phyloP scores from a whole-genome alignment of 768 basidiomycete species.

The Suillus fuscotomentosus region DNA sequence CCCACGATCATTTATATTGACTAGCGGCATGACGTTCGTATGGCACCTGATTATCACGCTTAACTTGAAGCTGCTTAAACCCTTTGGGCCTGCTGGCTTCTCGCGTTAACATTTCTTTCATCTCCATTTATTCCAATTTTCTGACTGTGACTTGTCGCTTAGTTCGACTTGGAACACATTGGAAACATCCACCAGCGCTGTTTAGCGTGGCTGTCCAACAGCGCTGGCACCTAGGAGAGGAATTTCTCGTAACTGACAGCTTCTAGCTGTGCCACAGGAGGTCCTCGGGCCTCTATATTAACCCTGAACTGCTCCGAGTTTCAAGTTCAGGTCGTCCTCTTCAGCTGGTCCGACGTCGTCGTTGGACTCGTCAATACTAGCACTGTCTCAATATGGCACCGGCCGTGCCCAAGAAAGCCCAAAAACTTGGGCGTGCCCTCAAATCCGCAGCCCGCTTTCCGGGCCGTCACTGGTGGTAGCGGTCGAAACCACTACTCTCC shows the following conservation, averaged over 20 bases:
- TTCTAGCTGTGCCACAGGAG: not conserved
- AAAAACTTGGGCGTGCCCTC: constrained; percentile 59
- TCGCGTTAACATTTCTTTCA: not conserved
- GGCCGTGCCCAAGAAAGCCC: constrained; percentile 38
- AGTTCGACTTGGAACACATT: not conserved
- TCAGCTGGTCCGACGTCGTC: not conserved
- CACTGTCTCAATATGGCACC: constrained; percentile 26
- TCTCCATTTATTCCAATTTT: not conserved
- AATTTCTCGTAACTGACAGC: not conserved
- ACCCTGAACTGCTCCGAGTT: not conserved
- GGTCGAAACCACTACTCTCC: constrained; percentile 41
- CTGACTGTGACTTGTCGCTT: not conserved
- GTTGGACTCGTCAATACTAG: not conserved
- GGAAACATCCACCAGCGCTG: not conserved
- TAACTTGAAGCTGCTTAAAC: not conserved
- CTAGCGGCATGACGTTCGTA: not conserved
- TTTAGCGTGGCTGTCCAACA: not conserved
- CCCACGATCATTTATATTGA: not conserved
- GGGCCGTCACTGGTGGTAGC: constrained; percentile 32
- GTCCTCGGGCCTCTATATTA: not conserved
- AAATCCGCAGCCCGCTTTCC: constrained; percentile 58
- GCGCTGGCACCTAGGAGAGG: not conserved
- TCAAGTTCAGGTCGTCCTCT: not conserved
- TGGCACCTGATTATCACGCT: not conserved
- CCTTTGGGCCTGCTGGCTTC: not conserved